Evolutionary conservation across 2,329 filamentous ascomycete species (phyloP).

Genomic region (Cladosporium oxysporum): DNA sequence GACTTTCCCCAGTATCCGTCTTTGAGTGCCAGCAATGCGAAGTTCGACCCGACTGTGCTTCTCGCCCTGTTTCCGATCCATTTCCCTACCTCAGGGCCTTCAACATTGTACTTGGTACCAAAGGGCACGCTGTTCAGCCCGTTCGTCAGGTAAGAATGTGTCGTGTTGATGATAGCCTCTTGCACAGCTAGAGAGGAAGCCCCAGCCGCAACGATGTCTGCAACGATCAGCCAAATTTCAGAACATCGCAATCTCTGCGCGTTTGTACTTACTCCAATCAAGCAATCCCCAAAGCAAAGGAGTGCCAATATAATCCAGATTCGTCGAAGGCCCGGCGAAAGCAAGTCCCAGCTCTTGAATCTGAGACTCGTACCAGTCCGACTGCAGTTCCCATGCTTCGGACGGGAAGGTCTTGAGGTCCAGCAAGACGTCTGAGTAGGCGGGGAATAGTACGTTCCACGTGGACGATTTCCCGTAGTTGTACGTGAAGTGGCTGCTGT

Average conservation of each 20-base stretch:
- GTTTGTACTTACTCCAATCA: slow-evolving; percentile 27
- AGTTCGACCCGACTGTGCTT: slow-evolving; percentile 31
- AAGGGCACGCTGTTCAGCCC: slow-evolving; percentile 31
- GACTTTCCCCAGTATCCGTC: slow-evolving; percentile 26
- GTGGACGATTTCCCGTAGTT: slow-evolving; percentile 43
- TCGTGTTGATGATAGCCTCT: slow-evolving; percentile 27
- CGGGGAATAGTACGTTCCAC: slow-evolving; percentile 52
- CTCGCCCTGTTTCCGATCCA: slow-evolving; percentile 31
- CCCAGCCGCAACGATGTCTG: slow-evolving; percentile 30
- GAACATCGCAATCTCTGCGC: background rate
- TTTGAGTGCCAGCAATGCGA: slow-evolving; percentile 28
- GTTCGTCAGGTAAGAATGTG: slow-evolving; percentile 30
- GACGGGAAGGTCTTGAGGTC: slow-evolving; percentile 43
- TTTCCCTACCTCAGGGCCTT: slow-evolving; percentile 24
- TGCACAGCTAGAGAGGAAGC: slow-evolving; percentile 25
- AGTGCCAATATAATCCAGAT: slow-evolving; percentile 24
- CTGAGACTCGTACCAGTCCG: slow-evolving; percentile 28
- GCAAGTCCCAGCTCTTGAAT: slow-evolving; percentile 26
- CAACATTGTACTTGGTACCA: slow-evolving; percentile 32
- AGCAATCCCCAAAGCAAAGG: slow-evolving; percentile 29
- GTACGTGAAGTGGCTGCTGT: slow-evolving; percentile 46
- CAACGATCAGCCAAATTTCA: background rate
- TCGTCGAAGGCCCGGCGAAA: slow-evolving; percentile 27
- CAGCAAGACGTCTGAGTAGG: slow-evolving; percentile 52
- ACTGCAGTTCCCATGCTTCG: slow-evolving; percentile 29